These are phyloP conservation scores for Xylariaceae sp. DNA, from an alignment of 2,329 filamentous ascomycete species.

Conservation along the genomic window DNA sequence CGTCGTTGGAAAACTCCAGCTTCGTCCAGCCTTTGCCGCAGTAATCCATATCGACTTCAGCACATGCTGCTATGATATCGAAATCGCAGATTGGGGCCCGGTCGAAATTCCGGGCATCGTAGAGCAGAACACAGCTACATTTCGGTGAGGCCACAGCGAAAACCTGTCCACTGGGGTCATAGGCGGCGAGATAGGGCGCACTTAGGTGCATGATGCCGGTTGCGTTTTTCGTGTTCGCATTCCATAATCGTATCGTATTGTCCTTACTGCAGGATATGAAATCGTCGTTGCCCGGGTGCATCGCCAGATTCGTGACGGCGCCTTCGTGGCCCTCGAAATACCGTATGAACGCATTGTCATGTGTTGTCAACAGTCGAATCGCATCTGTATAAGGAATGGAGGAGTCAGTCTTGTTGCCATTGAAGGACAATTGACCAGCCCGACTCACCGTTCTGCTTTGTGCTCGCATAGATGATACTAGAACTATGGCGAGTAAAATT, in stretches of 20 bases:
- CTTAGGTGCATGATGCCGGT: slow-evolving; percentile 76
- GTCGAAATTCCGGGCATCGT: slow-evolving; percentile 90
- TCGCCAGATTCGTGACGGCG: slow-evolving; percentile 73
- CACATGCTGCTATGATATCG: slow-evolving; percentile 61
- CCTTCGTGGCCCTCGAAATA: slow-evolving; percentile 92
- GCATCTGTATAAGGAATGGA: slow-evolving; percentile 50
- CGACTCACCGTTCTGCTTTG: slow-evolving; percentile 74
- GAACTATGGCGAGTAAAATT: slow-evolving; percentile 89
- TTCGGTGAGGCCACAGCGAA: slow-evolving; percentile 83
- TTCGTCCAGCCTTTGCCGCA: slow-evolving; percentile 73
- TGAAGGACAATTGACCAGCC: neutral
- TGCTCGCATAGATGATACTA: slow-evolving; percentile 91
- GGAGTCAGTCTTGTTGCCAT: neutral
- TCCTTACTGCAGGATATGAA: slow-evolving; percentile 91
- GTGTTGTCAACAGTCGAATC: slow-evolving; percentile 80
- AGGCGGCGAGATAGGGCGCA: slow-evolving; percentile 76
- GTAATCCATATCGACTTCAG: slow-evolving; percentile 50
- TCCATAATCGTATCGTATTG: slow-evolving; percentile 88
- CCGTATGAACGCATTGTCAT: slow-evolving; percentile 93
- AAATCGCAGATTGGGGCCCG: slow-evolving; percentile 85
- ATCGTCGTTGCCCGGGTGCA: slow-evolving; percentile 81
- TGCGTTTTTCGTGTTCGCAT: slow-evolving; percentile 72
- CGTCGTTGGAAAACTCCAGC: slow-evolving; percentile 94
- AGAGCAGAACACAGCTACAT: slow-evolving; percentile 76
- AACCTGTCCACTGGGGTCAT: slow-evolving; percentile 85